Base-by-base conservation (phyloP, 2,329 filamentous ascomycete species). In the Aspergillus arachidicola region DNA sequence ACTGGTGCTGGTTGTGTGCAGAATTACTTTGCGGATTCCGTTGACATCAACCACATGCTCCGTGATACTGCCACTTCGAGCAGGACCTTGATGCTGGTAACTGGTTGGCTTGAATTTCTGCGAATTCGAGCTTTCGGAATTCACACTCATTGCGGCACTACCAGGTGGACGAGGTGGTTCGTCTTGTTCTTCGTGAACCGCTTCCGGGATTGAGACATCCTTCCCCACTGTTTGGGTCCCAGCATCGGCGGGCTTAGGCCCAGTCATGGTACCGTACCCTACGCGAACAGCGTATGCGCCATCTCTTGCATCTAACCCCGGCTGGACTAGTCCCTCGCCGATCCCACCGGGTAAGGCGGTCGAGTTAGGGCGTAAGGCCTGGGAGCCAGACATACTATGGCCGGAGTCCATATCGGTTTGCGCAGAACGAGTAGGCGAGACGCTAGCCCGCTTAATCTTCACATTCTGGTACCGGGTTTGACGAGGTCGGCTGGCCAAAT, bases 1-100 rank as follows among this genome's bases (percentile, higher is more conserved):
- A 67, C 80, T 84, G 21, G 83, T 85, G 68, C 85, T 88, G 30
- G 84, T 90, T 3, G 88, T 88, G 72, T 92, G 89, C 30, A 94
- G 81, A 1, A 94, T 86, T 51, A 93, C 86, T 78, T 94, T 94
- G 66, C 87, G 87, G 58, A 93, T 85, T 2, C 91, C 91, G 60
- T 89, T 87, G 2, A 89, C 83, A 71, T 94, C 89, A 61, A 93
- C 81, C n/a, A 91, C 82, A 64, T 91, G 91, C 76, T 94, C 91
- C 0, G 91, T 93, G 69, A 94, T 92, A 73, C 89, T 92, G 32
- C 91, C 91, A 68, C 89, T 92, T 61, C 90, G 84, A 6, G 89
- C 88, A 5, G 83, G 81, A 10, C 84, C 82, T 38, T 80, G 80
- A 57, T 78, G 78, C 21, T 74, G 71, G 45, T 79, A 78, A 32